Evolutionary conservation across 441 rosid genomes (phyloP), one percentile per base, ranked within the genome.

Genomic region (Gossypium schwendimanii): DNA sequence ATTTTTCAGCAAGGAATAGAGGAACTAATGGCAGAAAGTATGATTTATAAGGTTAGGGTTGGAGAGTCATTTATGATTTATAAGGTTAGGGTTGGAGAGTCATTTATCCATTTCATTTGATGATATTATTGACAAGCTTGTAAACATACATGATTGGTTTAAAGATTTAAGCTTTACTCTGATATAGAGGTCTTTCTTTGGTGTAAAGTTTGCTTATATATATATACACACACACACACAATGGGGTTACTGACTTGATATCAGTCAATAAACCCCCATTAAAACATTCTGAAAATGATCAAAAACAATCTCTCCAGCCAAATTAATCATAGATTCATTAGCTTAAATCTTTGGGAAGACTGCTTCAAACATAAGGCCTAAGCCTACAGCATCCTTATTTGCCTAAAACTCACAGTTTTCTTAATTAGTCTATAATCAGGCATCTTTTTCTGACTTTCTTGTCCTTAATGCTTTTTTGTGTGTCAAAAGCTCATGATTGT

Each of bases 401-500:
- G 23, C 67, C 10, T n/a, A 33, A 62, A 36, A 7, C 67, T 26
- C 26, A 17, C 18, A 10, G 36, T 63, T 45, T 44, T 45, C 6
- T 12, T 45, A 3, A 62, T 15, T 64, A 21, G 3, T 20, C 36
- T 45, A 10, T 45, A 65, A 65, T 65, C 12, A 45, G 67, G 55
- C 70, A 45, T 65, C 10, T 14, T 23, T 45, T 9, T 23, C 18
- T 45, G 12, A 12, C 55, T 17, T 65, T 41, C 23, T 2, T 45
- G 20, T 65, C 69, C 36, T 23, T 63, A 6, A 2, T 18, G 55
- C 49, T 70, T 53, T 21, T 28, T 7, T 9, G 24, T 33, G 24
- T 33, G 75, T 76, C 80, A 70, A 53, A 47, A 70, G 10, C 54
- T 65, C 63, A 69, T 63, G 50, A 75, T 69, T 33, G 55, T 75